Conservation (phyloP, 106 monocot genomes). For the Vanilla planifolia region DNA sequence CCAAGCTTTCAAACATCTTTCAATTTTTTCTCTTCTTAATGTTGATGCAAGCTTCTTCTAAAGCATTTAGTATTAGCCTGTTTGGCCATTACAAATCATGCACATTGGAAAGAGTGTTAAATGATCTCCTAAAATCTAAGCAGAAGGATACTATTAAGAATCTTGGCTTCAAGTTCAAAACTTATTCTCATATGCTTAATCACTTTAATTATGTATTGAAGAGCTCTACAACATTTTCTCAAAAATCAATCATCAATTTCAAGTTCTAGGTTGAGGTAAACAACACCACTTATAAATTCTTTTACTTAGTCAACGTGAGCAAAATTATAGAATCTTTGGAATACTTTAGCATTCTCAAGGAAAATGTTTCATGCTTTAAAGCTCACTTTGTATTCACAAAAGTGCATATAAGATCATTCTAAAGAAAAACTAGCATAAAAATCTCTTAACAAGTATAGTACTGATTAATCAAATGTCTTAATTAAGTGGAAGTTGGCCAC, state of each 20-base stretch:
- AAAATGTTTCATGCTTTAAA: constrained; percentile 20
- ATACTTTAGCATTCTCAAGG: constrained; percentile 15
- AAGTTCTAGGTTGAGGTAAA: constrained; percentile 30
- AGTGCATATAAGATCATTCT: not conserved
- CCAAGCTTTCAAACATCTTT: no score
- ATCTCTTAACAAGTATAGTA: no score
- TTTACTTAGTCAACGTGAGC: constrained; percentile 37
- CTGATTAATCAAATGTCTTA: no score
- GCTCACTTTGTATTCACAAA: constrained; percentile 37
- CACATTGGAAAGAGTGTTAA: no score
- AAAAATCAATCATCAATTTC: constrained; percentile 28
- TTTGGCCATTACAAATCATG: not conserved
- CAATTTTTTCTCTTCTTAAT: no score
- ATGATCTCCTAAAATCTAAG: no score
- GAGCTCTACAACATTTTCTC: constrained; percentile 30
- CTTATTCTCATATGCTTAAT: constrained; percentile 30
- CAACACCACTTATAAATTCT: constrained; percentile 23
- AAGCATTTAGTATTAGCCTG: not conserved
- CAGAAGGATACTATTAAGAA: no score
- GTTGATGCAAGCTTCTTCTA: not conserved
- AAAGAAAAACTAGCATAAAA: not conserved
- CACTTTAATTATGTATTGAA: constrained; percentile 35
- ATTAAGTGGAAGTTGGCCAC: no score
- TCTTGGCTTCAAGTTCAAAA: not conserved
- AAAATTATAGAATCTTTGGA: constrained; percentile 1